A percentile compares a stretch with the other conserved stretches of the same genome.
Evolutionary conservation across 2,329 filamentous ascomycete genomes (phyloP).

Genomic region (Albifimbria verrucaria): DNA sequence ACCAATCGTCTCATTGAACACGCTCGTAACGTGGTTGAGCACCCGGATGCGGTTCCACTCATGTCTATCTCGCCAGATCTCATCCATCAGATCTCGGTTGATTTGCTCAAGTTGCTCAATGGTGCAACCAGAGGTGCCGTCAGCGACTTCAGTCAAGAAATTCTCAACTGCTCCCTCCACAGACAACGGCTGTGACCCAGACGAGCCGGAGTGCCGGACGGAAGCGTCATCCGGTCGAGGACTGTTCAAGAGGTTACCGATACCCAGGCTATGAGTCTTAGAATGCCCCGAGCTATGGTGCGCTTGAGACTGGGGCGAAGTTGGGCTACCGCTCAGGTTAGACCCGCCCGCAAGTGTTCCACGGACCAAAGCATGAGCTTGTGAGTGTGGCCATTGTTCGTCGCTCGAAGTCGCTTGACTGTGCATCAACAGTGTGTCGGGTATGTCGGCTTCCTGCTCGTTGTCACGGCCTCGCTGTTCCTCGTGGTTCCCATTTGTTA

Average conservation of each 20-base stretch:
- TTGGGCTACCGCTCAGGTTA: constrained; percentile 29
- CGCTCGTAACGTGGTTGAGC: constrained; percentile 55
- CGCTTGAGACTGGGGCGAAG: constrained; percentile 33
- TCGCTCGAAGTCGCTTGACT: constrained; percentile 50
- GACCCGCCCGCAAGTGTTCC: constrained; percentile 26
- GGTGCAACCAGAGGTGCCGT: constrained; percentile 70
- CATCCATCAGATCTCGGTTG: constrained; percentile 85
- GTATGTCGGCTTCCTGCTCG: constrained; percentile 39
- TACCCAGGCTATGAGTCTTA: constrained; percentile 25
- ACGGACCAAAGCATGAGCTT: constrained; percentile 48
- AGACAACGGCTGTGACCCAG: constrained; percentile 42
- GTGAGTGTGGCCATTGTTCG: constrained; percentile 56
- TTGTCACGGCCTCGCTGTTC: constrained; percentile 36
- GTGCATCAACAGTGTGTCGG: constrained; percentile 49
- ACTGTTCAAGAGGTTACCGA: constrained; percentile 38
- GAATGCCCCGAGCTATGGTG: constrained; percentile 26
- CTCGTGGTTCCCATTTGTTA: constrained; percentile 62
- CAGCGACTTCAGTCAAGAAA: constrained; percentile 62
- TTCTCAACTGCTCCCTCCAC: constrained; percentile 48
- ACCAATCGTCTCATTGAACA: constrained; percentile 72
- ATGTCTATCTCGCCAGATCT: constrained; percentile 74
- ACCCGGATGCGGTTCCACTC: constrained; percentile 84
- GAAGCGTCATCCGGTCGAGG: constrained; percentile 31
- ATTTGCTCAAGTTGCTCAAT: constrained; percentile 96
- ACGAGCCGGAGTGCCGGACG: constrained; percentile 28